phyloP scores from a whole-genome alignment of 2,329 filamentous ascomycete genomes.

The Emmonsiellopsis sp. region DNA sequence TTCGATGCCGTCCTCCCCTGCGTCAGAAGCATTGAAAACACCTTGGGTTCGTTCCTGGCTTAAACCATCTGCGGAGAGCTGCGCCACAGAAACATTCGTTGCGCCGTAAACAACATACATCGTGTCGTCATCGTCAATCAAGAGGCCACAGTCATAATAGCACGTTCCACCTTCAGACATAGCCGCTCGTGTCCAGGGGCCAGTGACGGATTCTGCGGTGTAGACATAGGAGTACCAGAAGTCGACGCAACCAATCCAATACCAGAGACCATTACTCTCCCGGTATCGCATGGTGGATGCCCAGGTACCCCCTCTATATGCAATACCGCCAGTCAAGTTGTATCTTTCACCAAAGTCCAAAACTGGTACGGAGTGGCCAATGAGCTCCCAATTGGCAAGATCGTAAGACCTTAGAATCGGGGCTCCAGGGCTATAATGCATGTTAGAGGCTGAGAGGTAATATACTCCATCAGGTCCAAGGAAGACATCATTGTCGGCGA shows the following conservation, averaged over 20 bases:
- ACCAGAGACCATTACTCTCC: slow-evolving; percentile 3
- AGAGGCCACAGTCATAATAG: slow-evolving; percentile 1
- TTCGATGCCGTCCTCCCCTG: slow-evolving; percentile 33
- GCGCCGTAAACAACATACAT: slow-evolving; percentile 1
- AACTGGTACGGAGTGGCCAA: slow-evolving; percentile 1
- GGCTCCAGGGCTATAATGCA: slow-evolving; percentile 2
- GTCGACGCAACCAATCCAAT: slow-evolving; percentile 4
- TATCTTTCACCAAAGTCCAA: not conserved
- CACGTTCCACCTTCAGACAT: not conserved
- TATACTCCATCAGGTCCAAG: slow-evolving; percentile 1
- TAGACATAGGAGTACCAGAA: slow-evolving; percentile 14
- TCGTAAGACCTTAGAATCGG: slow-evolving; percentile 1
- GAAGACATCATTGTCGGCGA: slow-evolving; percentile 4
- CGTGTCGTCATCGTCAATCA: not conserved
- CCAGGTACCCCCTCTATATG: slow-evolving; percentile 1
- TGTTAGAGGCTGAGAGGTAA: slow-evolving; percentile 5
- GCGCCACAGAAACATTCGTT: not conserved
- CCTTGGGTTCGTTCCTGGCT: slow-evolving; percentile 28
- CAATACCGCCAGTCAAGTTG: not conserved
- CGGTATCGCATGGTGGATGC: slow-evolving; percentile 6
- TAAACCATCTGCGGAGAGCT: not conserved
- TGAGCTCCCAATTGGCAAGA: slow-evolving; percentile 2
- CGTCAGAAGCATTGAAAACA: slow-evolving; percentile 30
- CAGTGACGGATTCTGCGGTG: not conserved
- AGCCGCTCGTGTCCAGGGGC: not conserved